A percentile compares a stretch with the other conserved stretches of the same genome.
Evolutionary conservation across 306 rosid genomes (phyloP).

Genomic region (Rosa multiflora): DNA sequence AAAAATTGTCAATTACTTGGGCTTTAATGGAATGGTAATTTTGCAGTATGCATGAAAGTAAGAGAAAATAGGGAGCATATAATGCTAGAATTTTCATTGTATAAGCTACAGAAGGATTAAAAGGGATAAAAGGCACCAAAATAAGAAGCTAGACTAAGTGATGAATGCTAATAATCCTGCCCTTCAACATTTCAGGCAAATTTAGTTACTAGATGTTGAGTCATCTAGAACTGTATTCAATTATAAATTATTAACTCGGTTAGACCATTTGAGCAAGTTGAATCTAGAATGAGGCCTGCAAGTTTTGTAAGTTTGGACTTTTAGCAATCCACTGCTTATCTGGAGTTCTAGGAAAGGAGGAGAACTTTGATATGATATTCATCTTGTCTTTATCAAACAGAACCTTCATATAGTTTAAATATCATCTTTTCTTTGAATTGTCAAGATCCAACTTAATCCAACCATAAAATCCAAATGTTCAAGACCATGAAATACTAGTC

Average conservation of each 20-base stretch:
- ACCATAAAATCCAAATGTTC: not conserved
- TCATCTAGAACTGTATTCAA: no score
- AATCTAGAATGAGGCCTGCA: no score
- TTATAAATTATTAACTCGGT: no score
- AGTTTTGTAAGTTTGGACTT: not conserved
- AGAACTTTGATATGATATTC: not conserved
- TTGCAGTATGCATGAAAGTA: constrained; percentile 27
- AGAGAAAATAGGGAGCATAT: constrained; percentile 17
- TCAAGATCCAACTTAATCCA: not conserved
- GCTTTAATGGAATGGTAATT: constrained; percentile 21
- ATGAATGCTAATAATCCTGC: not conserved
- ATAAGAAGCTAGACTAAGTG: not conserved
- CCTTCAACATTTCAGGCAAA: not conserved
- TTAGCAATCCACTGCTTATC: not conserved
- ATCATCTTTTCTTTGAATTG: not conserved
- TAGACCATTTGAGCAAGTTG: no score
- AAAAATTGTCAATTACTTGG: not conserved
- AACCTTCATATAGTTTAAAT: not conserved
- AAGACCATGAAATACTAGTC: no score
- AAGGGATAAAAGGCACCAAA: not conserved
- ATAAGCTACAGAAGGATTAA: not conserved
- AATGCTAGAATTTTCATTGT: constrained; percentile 16
- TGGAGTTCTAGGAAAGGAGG: not conserved
- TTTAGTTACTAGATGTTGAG: not conserved
- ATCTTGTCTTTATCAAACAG: not conserved